phyloP scores from a whole-genome alignment of 345 rosid species.

The Triadica sebifera region DNA sequence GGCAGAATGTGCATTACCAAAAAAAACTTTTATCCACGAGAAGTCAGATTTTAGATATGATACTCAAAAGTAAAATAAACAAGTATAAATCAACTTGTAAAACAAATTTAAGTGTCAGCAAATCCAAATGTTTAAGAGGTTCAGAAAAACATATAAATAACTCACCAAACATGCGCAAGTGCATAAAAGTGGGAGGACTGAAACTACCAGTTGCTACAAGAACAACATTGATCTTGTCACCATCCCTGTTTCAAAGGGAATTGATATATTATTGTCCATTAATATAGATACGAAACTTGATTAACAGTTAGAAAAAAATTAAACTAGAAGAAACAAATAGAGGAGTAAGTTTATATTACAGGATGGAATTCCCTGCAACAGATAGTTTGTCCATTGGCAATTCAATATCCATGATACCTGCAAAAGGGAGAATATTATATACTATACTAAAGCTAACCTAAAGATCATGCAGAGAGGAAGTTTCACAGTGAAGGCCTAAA shows the following conservation, averaged over 20 bases:
- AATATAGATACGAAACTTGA: not conserved
- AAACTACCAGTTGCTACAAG: conserved; percentile 87
- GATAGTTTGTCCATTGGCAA: conserved; percentile 65
- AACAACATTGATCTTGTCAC: conserved; percentile 44
- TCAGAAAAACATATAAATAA: conserved; percentile 2
- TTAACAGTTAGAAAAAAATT: not conserved
- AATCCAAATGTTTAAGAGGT: conserved; percentile 1
- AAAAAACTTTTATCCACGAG: not conserved
- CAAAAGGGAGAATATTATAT: no score
- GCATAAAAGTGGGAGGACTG: conserved; percentile 98
- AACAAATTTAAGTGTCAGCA: not conserved
- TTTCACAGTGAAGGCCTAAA: no score
- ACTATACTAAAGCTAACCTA: no score
- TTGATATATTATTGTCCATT: not conserved
- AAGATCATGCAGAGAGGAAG: no score
- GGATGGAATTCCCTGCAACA: conserved; percentile 22
- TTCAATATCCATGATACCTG: conserved; percentile 47
- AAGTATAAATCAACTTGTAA: not conserved
- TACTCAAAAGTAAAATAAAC: not conserved
- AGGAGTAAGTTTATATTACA: conserved; percentile 29
- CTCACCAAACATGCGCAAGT: conserved; percentile 86
- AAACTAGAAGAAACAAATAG: not conserved
- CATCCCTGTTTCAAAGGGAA: conserved; percentile 32
- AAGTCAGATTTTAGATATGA: not conserved
- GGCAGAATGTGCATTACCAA: not conserved